phyloP scores from a whole-genome alignment of 2,329 filamentous ascomycete genomes.

The Juglanconis oblonga region DNA sequence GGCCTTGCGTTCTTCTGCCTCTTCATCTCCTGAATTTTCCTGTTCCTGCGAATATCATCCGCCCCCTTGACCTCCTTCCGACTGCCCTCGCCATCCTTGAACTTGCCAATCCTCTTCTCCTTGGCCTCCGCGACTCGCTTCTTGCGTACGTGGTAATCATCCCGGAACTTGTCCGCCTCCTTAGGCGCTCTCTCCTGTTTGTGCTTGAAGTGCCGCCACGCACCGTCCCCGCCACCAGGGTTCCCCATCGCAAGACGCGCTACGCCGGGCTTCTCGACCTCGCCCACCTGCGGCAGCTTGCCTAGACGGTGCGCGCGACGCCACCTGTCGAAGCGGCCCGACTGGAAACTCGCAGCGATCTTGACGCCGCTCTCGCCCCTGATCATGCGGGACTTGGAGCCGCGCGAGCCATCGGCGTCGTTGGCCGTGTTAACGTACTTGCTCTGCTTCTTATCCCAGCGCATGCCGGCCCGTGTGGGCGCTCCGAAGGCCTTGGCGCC shows the following conservation, averaged over 20 bases:
- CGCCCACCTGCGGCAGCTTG: slow-evolving; percentile 76
- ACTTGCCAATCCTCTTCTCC: slow-evolving; percentile 76
- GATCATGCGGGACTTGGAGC: slow-evolving; percentile 60
- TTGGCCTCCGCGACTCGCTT: slow-evolving; percentile 84
- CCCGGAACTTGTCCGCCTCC: slow-evolving; percentile 85
- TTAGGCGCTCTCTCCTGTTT: slow-evolving; percentile 86
- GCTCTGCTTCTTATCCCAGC: slow-evolving; percentile 95
- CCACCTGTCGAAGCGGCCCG: slow-evolving; percentile 91
- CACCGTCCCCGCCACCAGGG: slow-evolving; percentile 30
- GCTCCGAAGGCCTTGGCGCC: slow-evolving; percentile 74
- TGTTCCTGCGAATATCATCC: slow-evolving; percentile 80
- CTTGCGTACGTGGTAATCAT: slow-evolving; percentile 88
- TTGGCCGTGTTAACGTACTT: slow-evolving; percentile 92
- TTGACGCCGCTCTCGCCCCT: slow-evolving; percentile 90
- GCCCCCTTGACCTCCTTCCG: slow-evolving; percentile 74
- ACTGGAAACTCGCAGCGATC: slow-evolving; percentile 90
- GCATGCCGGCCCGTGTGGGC: slow-evolving; percentile 71
- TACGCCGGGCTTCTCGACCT: slow-evolving; percentile 59
- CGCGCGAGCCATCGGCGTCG: slow-evolving; percentile 86
- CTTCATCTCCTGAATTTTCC: slow-evolving; percentile 72
- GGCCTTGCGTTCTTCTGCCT: slow-evolving; percentile 88
- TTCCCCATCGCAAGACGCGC: slow-evolving; percentile 29
- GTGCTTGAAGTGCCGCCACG: slow-evolving; percentile 72
- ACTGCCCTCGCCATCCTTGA: slow-evolving; percentile 70
- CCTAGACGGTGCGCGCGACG: slow-evolving; percentile 79